Conservation (phyloP, 2,329 filamentous ascomycete species). For the Chrysosporium keratinophilum region DNA sequence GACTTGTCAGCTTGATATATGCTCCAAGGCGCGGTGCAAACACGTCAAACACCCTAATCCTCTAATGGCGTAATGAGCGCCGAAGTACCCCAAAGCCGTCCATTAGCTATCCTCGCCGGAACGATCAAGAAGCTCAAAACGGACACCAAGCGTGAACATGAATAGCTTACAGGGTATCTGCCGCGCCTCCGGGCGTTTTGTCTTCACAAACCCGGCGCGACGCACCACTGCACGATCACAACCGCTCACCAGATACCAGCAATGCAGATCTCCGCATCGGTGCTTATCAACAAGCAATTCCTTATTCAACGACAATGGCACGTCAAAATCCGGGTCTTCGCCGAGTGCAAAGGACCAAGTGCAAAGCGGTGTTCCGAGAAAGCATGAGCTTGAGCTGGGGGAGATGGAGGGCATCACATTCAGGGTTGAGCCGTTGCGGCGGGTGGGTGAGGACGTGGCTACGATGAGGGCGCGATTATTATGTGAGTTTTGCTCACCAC, state of each 20-base stretch:
- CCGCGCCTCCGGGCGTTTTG: background rate
- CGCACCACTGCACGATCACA: background rate
- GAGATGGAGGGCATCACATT: constrained; percentile 81
- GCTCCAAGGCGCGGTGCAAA: constrained; percentile 23
- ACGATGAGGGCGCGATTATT: constrained; percentile 83
- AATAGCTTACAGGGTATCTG: background rate
- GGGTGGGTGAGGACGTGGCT: constrained; percentile 68
- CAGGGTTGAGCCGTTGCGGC: constrained; percentile 77
- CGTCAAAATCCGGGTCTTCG: background rate
- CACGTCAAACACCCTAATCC: constrained; percentile 25
- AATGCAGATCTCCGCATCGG: background rate
- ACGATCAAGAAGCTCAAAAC: background rate
- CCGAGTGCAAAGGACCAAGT: background rate
- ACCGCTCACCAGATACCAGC: background rate
- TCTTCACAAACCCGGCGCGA: background rate
- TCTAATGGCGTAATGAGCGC: too few species aligned
- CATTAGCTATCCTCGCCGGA: background rate
- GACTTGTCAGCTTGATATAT: background rate
- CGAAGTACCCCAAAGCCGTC: background rate
- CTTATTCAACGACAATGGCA: background rate
- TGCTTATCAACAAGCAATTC: constrained; percentile 3
- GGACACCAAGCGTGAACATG: constrained; percentile 2
- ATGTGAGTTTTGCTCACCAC: constrained; percentile 35
- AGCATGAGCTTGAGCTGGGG: constrained; percentile 61
- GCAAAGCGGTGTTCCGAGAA: constrained; percentile 7